A percentile compares a stretch with the other conserved stretches of the same genome.
These are phyloP conservation scores for Aegilops umbellulata DNA, from an alignment of 176 grass and related monocot genomes.

Conservation along the genomic window DNA sequence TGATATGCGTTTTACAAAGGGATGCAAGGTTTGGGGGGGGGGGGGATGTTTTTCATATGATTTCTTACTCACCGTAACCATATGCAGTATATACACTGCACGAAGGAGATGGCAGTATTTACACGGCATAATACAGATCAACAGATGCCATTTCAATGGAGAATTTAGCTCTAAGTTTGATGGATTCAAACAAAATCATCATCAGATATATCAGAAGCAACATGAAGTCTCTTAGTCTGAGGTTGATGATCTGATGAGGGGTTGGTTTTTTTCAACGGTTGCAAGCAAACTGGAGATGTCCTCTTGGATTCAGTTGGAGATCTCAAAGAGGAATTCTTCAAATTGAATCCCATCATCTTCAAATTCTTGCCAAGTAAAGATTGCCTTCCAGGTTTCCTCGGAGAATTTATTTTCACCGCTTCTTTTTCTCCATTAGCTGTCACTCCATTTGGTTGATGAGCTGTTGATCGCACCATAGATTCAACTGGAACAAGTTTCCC, in stretches of 20 bases:
- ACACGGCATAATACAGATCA: constrained; percentile 24
- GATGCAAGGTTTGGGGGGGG: neutral
- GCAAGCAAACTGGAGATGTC: constrained; percentile 36
- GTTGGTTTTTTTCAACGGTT: constrained; percentile 45
- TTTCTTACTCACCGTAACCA: constrained; percentile 3
- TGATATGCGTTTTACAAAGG: neutral
- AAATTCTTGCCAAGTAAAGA: constrained; percentile 41
- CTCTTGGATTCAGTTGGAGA: constrained; percentile 39
- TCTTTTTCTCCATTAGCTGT: constrained; percentile 15
- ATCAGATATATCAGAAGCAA: constrained; percentile 67
- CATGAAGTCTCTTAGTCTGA: constrained; percentile 56
- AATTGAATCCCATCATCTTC: constrained; percentile 52
- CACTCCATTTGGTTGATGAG: constrained; percentile 38
- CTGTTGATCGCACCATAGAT: constrained; percentile 42
- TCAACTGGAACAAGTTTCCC: constrained; percentile 95
- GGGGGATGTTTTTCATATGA: neutral
- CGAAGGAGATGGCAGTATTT: constrained; percentile 21
- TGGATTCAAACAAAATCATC: constrained; percentile 81
- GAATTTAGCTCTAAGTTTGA: neutral
- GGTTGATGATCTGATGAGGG: constrained; percentile 48
- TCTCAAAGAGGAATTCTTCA: constrained; percentile 45
- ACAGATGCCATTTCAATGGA: constrained; percentile 14
- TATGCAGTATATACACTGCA: constrained; percentile 14
- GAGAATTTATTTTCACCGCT: constrained; percentile 20
- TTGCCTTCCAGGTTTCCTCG: constrained; percentile 35